A percentile compares a stretch with the other conserved stretches of the same genome.
phyloP scores from a whole-genome alignment of 1,284 basidiomycete species.

The Cryptococcus sp. region DNA sequence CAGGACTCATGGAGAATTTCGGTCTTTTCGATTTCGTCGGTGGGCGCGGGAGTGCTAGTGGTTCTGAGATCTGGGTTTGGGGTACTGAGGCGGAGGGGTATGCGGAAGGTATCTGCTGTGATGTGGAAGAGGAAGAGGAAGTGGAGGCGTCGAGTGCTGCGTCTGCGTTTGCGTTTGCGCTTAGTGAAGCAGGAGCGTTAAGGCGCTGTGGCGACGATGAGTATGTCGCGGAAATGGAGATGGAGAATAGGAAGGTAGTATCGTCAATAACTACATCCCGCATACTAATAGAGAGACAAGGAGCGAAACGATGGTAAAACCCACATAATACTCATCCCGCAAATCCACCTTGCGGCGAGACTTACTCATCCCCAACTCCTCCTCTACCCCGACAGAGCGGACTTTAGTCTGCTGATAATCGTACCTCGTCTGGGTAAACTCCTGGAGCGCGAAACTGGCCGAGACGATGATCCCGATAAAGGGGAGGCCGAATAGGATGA shows the following conservation, averaged over 20 bases:
- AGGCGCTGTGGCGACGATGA: conserved; percentile 22
- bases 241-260: background rate
- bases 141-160: conserved; percentile 9
- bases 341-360: conserved; percentile 87
- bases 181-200: conserved; percentile 18
- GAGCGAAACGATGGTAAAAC: conserved; percentile 47
- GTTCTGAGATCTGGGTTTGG: background rate
- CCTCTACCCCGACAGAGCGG: conserved; percentile 74
- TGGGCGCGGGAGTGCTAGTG: background rate
- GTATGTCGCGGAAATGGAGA: background rate
- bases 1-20: conserved; percentile 60
- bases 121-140: conserved; percentile 10
- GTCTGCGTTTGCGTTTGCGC: conserved; percentile 11
- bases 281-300: too few relatives aligned
- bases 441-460: conserved; percentile 79
- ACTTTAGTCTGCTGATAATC: conserved; percentile 82
- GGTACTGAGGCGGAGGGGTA: background rate
- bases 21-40: conserved; percentile 15
- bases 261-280: too few relatives aligned
- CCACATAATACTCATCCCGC: conserved; percentile 91
- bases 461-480: conserved; percentile 83
- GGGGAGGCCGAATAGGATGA: conserved; percentile 74
- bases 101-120: conserved; percentile 1
- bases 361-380: conserved; percentile 77
- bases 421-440: conserved; percentile 87